Evolutionary conservation across 148 eudicot species (phyloP).

Genomic region (Fagopyrum homotropicum): DNA sequence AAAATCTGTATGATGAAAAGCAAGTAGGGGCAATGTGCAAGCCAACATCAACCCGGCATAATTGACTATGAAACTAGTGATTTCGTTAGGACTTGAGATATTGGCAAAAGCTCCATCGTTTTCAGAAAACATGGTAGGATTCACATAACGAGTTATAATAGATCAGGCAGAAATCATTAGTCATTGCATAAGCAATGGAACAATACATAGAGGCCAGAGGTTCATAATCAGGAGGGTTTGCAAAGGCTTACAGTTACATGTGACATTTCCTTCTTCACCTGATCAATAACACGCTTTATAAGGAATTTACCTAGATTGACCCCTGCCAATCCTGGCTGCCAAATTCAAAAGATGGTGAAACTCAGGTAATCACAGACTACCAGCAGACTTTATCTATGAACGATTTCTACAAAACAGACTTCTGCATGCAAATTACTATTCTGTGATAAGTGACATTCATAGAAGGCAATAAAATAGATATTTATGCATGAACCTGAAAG

Average conservation of each 20-base stretch:
- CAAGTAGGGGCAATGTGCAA: background rate
- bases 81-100: background rate
- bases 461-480: background rate
- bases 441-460: background rate
- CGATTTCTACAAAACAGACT: background rate
- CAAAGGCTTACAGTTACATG: constrained; percentile 65
- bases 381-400: background rate
- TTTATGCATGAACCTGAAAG: background rate
- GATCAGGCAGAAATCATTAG: background rate
- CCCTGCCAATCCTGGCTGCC: constrained; percentile 95
- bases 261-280: constrained; percentile 88
- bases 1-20: background rate
- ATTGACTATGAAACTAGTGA: background rate
- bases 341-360: constrained; percentile 13
- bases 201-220: background rate
- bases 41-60: background rate
- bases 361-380: constrained; percentile 10
- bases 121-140: background rate
- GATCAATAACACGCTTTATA: constrained; percentile 88
- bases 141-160: background rate
- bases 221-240: background rate
- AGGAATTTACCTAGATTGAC: constrained; percentile 93
- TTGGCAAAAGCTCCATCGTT: background rate
- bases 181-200: background rate
- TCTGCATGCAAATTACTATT: background rate